These are phyloP conservation scores for Dryadomyces quercivorus DNA, from an alignment of 2,329 filamentous ascomycete genomes.

Conservation along the genomic window DNA sequence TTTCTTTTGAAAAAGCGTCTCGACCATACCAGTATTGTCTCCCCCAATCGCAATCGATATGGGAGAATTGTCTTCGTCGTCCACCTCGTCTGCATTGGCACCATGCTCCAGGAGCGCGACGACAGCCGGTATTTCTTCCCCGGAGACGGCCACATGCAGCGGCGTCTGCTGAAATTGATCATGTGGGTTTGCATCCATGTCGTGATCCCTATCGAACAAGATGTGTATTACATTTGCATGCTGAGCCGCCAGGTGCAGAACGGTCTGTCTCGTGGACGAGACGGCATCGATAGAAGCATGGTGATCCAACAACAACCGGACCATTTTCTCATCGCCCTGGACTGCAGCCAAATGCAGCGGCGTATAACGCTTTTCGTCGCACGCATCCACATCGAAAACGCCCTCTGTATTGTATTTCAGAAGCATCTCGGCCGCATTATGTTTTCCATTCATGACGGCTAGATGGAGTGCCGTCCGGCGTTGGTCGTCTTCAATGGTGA, in stretches of 20 bases:
- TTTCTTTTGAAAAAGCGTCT: too few relatives aligned
- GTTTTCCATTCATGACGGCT: background rate
- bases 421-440: background rate
- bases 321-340: background rate
- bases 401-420: background rate
- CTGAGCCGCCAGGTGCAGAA: background rate
- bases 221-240: background rate
- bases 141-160: background rate
- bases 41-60: background rate
- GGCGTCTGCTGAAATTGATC: background rate
- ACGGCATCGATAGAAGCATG: background rate
- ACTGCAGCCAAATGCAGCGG: background rate
- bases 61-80: background rate
- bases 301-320: background rate
- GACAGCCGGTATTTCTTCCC: background rate
- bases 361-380: background rate
- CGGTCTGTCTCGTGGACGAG: background rate
- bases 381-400: background rate
- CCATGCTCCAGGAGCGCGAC: background rate
- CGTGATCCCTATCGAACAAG: background rate
- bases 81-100: background rate
- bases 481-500: background rate
- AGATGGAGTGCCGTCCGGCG: background rate
- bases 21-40: background rate
- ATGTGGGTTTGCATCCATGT: background rate